Evolutionary conservation across 768 basidiomycete genomes (phyloP), one percentile per base, ranked within the genome.

Genomic region (Lentinula sp.): DNA sequence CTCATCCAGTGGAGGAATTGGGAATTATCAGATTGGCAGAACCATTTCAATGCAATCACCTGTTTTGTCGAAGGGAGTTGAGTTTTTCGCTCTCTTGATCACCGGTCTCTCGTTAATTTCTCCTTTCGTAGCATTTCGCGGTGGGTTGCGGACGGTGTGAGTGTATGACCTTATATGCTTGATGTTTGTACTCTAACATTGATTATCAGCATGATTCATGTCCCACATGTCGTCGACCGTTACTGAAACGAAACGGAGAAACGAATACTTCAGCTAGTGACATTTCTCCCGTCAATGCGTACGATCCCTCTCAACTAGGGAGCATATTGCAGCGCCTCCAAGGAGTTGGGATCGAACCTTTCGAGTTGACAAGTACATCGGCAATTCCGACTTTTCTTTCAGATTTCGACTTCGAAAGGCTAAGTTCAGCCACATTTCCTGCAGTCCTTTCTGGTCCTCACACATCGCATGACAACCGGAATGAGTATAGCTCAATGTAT

Each of bases 61-160:
- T 88, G n/a, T 93, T 92, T 67, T 93, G 91, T 70, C 80, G 88
- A 65, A 84, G 84, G 75, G 91, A 93, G 91, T 92, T 74, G 46
- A 74, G 69, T 67, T 56, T 52, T 61, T 35, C n/a, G 43, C 45
- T 59, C 46, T 15, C 5, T 31, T 60, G 59, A 63, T 60, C 45
- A 43, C 15, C 60, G 42, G 42, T n/a, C 15, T n/a, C 43, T 51
- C 60, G n/a, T 69, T 31, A 70, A 45, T 57, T n/a, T 59, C 40
- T 42, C n/a, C 35, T 59, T 39, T 15, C 34, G 43, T 63, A 89
- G 87, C 70, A 86, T 89, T 53, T 76, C 77, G 5, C 83, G 81
- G 63, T 89, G 88, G 88, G 77, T 88, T 40, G 69, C 65, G 23
- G 80, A 80, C 54, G 84, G 81, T 49, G 87, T 88, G 68, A 58